phyloP scores from a whole-genome alignment of 495 filamentous ascomycete genomes.

The Jackrogersella multiformis region DNA sequence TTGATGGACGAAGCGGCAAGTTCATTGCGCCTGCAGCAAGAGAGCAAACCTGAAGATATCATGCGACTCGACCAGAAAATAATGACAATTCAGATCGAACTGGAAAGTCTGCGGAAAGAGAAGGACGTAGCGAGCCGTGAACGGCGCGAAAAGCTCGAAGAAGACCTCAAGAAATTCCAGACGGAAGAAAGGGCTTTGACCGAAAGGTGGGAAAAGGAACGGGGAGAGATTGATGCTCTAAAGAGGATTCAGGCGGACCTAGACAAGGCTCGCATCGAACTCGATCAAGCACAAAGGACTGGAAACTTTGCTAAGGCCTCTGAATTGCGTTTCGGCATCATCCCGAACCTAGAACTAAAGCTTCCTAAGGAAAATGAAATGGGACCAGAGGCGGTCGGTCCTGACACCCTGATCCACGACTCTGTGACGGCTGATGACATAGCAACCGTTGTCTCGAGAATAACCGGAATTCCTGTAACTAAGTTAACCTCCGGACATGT shows the following conservation, averaged over 20 bases:
- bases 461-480: slow-evolving; percentile 90
- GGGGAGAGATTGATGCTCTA: slow-evolving; percentile 80
- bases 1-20: slow-evolving; percentile 96
- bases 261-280: slow-evolving; percentile 82
- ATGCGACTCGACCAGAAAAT: slow-evolving; percentile 90
- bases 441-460: slow-evolving; percentile 85
- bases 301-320: slow-evolving; percentile 92
- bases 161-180: slow-evolving; percentile 75
- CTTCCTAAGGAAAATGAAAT: slow-evolving; percentile 78
- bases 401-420: slow-evolving; percentile 81
- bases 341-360: slow-evolving; percentile 80
- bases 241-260: slow-evolving; percentile 87
- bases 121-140: slow-evolving; percentile 88
- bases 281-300: slow-evolving; percentile 86
- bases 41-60: slow-evolving; percentile 95
- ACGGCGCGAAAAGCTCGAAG: slow-evolving; percentile 84
- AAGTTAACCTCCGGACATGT: slow-evolving; percentile 93
- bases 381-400: slow-evolving; percentile 48
- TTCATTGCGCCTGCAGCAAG: slow-evolving; percentile 88
- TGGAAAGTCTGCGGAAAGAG: slow-evolving; percentile 95
- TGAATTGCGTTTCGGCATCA: slow-evolving; percentile 85
- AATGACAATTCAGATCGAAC: slow-evolving; percentile 96
- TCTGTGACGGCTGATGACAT: slow-evolving; percentile 95
- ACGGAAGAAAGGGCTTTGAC: slow-evolving; percentile 73
- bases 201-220: slow-evolving; percentile 89